These are phyloP conservation scores for Ustilago cynodontis DNA, from an alignment of 1,284 basidiomycete genomes.

Conservation along the genomic window DNA sequence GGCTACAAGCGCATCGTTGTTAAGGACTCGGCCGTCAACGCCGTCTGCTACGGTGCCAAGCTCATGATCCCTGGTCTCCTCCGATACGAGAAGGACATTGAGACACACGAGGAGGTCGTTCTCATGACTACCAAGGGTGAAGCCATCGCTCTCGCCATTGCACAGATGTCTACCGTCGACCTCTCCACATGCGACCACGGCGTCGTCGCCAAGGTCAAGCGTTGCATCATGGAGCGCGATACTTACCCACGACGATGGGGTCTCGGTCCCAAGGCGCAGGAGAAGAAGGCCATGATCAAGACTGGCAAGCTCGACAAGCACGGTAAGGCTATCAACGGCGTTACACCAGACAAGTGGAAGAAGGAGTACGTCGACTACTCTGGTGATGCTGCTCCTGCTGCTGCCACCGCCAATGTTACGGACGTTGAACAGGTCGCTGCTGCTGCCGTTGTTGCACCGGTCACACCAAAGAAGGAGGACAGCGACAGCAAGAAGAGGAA, in stretches of 20 bases:
- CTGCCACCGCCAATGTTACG: slow-evolving; percentile 55
- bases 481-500: slow-evolving; percentile 72
- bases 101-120: slow-evolving; percentile 95
- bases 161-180: slow-evolving; percentile 93
- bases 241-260: slow-evolving; percentile 99
- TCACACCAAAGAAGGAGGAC: slow-evolving; percentile 44
- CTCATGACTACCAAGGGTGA: slow-evolving; percentile 99
- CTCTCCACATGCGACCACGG: slow-evolving; percentile 98
- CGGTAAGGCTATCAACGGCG: slow-evolving; percentile 89
- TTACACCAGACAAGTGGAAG: slow-evolving; percentile 91
- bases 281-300: slow-evolving; percentile 87
- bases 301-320: slow-evolving; percentile 96
- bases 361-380: slow-evolving; percentile 92
- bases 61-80: slow-evolving; percentile 99
- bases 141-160: slow-evolving; percentile 89
- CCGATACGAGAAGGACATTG: slow-evolving; percentile 95
- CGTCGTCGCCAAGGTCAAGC: slow-evolving; percentile 98
- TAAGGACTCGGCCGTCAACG: slow-evolving; percentile 98
- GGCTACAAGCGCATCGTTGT: slow-evolving; percentile 99
- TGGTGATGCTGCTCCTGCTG: slow-evolving; percentile 68
- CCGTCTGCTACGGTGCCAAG: slow-evolving; percentile 99
- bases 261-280: slow-evolving; percentile 91
- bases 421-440: slow-evolving; percentile 33
- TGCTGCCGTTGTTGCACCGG: slow-evolving; percentile 44
- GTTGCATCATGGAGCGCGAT: slow-evolving; percentile 99